Conservation (phyloP, 2,329 filamentous ascomycete genomes). For the Aspergillus floridensis region DNA sequence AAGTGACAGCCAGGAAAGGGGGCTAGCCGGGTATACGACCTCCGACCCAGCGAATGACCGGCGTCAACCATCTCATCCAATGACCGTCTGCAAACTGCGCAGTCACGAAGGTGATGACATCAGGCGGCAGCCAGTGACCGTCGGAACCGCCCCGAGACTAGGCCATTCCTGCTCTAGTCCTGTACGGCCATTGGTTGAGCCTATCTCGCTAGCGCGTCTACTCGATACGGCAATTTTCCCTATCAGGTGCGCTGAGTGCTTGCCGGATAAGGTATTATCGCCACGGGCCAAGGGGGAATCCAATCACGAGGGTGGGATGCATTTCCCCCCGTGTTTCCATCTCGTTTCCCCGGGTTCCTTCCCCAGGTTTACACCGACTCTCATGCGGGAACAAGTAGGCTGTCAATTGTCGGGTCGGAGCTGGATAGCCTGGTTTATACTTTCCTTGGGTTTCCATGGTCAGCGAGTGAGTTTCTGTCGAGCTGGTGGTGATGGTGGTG, state of each 20-base stretch:
- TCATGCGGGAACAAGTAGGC: not conserved
- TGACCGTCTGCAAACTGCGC: too few relatives aligned
- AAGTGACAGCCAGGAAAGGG: too few relatives aligned
- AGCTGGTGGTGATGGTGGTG: too few relatives aligned
- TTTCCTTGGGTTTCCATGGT: too few relatives aligned
- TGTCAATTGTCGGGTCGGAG: not conserved
- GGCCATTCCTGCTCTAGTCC: not conserved
- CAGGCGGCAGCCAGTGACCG: not conserved
- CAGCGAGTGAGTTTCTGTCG: too few relatives aligned
- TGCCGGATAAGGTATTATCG: not conserved
- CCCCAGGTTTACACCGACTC: not conserved
- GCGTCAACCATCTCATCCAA: too few relatives aligned
- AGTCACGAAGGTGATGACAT: not conserved
- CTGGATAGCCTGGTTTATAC: not conserved
- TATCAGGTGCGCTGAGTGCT: not conserved
- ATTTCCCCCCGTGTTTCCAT: not conserved
- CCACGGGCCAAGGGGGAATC: too few relatives aligned
- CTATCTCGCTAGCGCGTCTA: not conserved
- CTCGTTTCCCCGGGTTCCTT: not conserved
- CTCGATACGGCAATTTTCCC: not conserved
- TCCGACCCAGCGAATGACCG: too few relatives aligned
- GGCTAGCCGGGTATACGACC: too few relatives aligned
- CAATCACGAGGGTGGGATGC: not conserved
- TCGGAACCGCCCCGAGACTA: not conserved
- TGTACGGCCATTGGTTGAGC: not conserved